Conservation (phyloP, 352 stramenopile species). For the Pythium volutum region DNA sequence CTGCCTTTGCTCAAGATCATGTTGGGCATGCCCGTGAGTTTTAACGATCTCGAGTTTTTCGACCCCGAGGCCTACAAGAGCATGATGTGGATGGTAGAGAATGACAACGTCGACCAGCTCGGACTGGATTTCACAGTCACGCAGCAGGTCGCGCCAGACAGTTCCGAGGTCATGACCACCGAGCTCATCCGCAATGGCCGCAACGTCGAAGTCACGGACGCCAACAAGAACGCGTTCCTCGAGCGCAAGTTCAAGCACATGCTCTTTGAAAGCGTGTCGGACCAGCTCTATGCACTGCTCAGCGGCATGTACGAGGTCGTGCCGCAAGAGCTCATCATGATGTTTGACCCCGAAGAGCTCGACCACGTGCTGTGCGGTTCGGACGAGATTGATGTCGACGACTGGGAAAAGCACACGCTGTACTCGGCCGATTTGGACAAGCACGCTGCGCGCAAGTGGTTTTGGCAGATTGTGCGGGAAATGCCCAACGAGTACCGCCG, state of each 20-base stretch:
- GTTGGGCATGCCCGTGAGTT: conserved; percentile 86
- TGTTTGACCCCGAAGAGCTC: conserved; percentile 97
- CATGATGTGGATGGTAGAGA: conserved; percentile 29
- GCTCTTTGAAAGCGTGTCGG: conserved; percentile 54
- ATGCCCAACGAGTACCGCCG: conserved; percentile 79
- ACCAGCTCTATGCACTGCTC: conserved; percentile 67
- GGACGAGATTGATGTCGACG: conserved; percentile 93
- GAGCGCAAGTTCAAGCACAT: conserved; percentile 73
- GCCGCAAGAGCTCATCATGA: conserved; percentile 90
- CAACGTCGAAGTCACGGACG: conserved; percentile 89
- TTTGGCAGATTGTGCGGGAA: conserved; percentile 96
- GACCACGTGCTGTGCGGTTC: conserved; percentile 97
- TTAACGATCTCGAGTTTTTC: conserved; percentile 84
- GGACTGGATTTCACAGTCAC: conserved; percentile 60
- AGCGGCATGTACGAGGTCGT: conserved; percentile 96
- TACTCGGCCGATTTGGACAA: conserved; percentile 46
- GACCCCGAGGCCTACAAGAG: conserved; percentile 31
- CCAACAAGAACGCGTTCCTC: conserved; percentile 94
- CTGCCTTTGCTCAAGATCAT: conserved; percentile 94
- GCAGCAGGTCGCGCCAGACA: conserved; percentile 34
- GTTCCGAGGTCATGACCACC: conserved; percentile 38
- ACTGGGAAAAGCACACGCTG: conserved; percentile 92
- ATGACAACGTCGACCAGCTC: conserved; percentile 24
- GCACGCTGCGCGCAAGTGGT: conserved; percentile 70
- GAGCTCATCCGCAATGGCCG: conserved; percentile 34